Evolutionary conservation across 1,139 yeast species (phyloP), one percentile per base, ranked within the genome.

Genomic region (Pichia sp.): DNA sequence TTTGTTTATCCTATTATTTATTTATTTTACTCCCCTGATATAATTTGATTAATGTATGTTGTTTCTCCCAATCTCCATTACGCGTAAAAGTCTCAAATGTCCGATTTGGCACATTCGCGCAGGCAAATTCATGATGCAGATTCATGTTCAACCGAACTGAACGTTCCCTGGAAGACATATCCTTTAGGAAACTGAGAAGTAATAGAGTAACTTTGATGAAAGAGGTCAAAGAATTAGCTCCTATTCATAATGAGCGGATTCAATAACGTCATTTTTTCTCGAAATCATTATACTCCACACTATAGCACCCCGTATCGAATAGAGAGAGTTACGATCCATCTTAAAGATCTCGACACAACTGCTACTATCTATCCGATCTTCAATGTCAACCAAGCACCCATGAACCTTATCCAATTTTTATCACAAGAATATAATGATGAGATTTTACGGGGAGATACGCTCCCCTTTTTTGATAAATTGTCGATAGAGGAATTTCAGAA

Each of bases 401-500:
- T 80, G 2, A 95, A 90, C 0, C 73, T 93, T 25, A 68, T 89
- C 47, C 86, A 87, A 22, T 90, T 91, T 64, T 67, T 93, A 41
- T 83, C 95, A 59, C 97, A 90, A 64, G 98, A 93, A 71, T 86
- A 87, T 70, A 93, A 93, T 66, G 85, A 87, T 83, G 99, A 93
- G 66, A 82, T 93, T 37, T 93, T 85, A 56, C 75, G 89, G 44
- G 97, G 98, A 26, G 95, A 87, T 56, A 86, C 96, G 4, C 82
- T 82, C 63, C 91, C 97, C 1, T 86, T 87, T 64, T 84, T 87
- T 60, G 95, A 89, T 58, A 82, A 88, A 1, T 71, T 91, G 47
- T 80, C 83, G 37, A 70, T 85, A 46, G 87, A 85, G 47, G 83
- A 85, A 55, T 93, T 91, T 67, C 83, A 79, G 59, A 78, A 79